Evolutionary conservation across 345 rosid genomes (phyloP), one percentile per base, ranked within the genome.

Genomic region (Populus deltoides): DNA sequence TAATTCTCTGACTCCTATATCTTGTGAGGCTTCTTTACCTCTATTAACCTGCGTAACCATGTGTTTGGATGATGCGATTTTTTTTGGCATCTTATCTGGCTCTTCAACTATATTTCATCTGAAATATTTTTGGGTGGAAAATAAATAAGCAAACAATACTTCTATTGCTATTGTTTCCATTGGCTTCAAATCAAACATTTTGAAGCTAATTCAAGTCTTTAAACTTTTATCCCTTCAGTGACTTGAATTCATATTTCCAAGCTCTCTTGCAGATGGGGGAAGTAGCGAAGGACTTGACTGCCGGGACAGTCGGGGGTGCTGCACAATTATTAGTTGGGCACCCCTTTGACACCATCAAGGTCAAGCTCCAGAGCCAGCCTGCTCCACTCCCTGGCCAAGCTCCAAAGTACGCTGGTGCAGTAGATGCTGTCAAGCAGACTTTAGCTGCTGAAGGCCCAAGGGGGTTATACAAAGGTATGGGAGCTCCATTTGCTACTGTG

Each of bases 341-440:
- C 85, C 99, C 99, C 20, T 97, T 97, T 72, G 99, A 97, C 81
- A 97, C 99, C 36, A 89, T 97, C 87, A 97, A 97, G 86, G 99
- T 97, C 83, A 97, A 97, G 88, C 99, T 97, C 73, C 99, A 97
- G 82, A 97, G 99, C 87, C 98, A 94, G 87, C 95, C 96, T 18
- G 72, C 85, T 86, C 92, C 97, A 33, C 77, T 85, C 45, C 96
- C 97, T 0, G 98, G 98, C 71, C 98, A 92, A 71, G 83, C 89
- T 76, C 96, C 87, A 33, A 92, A 89, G 83, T 97, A 80, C 79
- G 76, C 87, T 0, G 94, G 99, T 63, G 99, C 98, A 27, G 86
- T 91, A 75, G 97, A 97, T 86, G 97, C 97, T 24, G 97, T 94
- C 74, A 90, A 73, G 82, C 89, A 92, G 82, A 97, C 99, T 38